Percentiles rank a stretch among this genome's conserved stretches.
Conservation (phyloP, 2,329 filamentous ascomycete genomes). For the Stromatinia cepivora region DNA sequence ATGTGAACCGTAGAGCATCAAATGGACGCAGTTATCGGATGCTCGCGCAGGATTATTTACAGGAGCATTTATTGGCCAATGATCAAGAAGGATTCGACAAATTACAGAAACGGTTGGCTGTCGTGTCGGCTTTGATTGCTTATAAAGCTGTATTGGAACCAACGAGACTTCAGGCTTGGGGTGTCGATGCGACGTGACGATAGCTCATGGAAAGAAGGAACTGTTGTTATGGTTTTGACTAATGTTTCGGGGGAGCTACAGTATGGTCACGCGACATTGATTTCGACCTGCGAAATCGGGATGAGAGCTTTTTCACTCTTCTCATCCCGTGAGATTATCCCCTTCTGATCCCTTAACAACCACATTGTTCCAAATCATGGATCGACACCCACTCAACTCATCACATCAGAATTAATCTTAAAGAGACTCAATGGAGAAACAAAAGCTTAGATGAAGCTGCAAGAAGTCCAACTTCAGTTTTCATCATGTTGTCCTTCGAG, state of each 20-base stretch:
- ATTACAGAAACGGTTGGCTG: constrained; percentile 4
- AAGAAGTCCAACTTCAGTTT: not conserved
- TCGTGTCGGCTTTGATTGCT: constrained; percentile 8
- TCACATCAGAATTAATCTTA: too few species aligned
- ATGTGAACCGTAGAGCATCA: constrained; percentile 4
- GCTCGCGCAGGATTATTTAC: constrained; percentile 8
- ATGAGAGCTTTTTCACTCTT: not conserved
- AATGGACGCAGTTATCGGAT: constrained; percentile 16
- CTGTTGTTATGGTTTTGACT: not conserved
- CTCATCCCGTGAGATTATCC: not conserved
- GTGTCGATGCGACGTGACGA: constrained; percentile 9
- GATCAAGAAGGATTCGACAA: constrained; percentile 13
- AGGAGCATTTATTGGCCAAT: constrained; percentile 1
- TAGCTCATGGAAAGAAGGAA: not conserved
- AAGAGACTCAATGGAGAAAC: not conserved
- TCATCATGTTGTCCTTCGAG: not conserved
- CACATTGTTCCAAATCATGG: not conserved
- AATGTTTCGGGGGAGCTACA: too few species aligned
- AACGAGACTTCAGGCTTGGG: not conserved
- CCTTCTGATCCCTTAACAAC: not conserved
- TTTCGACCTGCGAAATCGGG: too few species aligned
- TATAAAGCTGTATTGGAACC: constrained; percentile 7
- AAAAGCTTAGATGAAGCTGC: not conserved
- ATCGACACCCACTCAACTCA: not conserved
- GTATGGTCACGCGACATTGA: not conserved